Evolutionary conservation across 371 early-diverging fungal species (phyloP), one percentile per base, ranked within the genome.

Genomic region (Mortierella sp.): DNA sequence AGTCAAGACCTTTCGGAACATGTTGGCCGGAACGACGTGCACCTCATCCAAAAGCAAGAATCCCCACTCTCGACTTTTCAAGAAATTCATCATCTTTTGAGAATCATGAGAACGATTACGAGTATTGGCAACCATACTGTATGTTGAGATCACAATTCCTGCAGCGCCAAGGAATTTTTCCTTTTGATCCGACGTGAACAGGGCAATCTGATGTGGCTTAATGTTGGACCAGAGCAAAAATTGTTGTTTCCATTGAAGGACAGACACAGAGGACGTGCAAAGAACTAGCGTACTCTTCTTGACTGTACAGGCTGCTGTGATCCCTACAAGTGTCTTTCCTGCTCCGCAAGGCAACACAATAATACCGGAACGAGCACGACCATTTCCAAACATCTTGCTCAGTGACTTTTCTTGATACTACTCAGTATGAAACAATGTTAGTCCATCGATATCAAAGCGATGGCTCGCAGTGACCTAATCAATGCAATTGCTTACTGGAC

Each of bases 361-460:
- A 75, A 99, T 99, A n/a, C 99, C 99, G 24, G 97, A 96, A 57
- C 99, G 86, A 19, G 99, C 99, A 65, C 99, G 91, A 84, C 92
- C 95, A 76, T 98, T 99, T 66, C 99, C 98, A 94, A 99, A 99
- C 99, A 99, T 99, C 84, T 99, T 99, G 84, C 95, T 97, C 57
- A 99, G 88, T 71, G 95, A 94, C 78, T 97, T 97, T 87, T 99
- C 99, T 88, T 99, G 99, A 81, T 99, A 99, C 83, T 82, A 68
- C 40, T 28, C 9, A 21, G 22, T 1, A 22, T 43, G 4, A 24
- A 45, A 62, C 5, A n/a, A 33, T 38, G 59, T 59, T 38, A 59
- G 6, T 53, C 4, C 4, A 9, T 16, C 47, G 60, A 0, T 16
- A 8, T 32, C 19, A n/a, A n/a, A 24, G 21, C 4, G 21, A 43